phyloP scores from a whole-genome alignment of 768 basidiomycete species.

The Rhizopogon rudus region DNA sequence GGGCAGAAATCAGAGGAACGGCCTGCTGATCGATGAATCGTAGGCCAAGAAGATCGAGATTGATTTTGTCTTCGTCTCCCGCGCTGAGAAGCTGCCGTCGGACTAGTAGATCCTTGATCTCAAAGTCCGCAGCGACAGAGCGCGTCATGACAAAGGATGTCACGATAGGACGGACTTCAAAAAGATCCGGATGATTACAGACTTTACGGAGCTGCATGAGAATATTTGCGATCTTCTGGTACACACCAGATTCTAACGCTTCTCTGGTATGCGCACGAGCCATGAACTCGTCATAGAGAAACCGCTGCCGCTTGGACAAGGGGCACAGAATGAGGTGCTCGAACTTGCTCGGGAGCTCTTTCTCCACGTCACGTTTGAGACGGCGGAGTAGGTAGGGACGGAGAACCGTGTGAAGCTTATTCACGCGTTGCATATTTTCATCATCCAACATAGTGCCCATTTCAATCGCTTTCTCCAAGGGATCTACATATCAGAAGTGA shows the following conservation, averaged over 20 bases:
- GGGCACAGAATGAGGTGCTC: slow-evolving; percentile 88
- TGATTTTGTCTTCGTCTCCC: slow-evolving; percentile 44
- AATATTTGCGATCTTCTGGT: slow-evolving; percentile 88
- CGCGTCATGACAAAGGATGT: slow-evolving; percentile 72
- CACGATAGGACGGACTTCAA: slow-evolving; percentile 82
- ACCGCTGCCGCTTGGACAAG: slow-evolving; percentile 89
- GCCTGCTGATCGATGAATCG: slow-evolving; percentile 55
- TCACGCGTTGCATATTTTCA: slow-evolving; percentile 78
- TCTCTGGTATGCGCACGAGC: slow-evolving; percentile 76
- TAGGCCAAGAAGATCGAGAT: slow-evolving; percentile 63
- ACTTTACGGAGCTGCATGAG: slow-evolving; percentile 98
- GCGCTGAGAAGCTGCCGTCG: slow-evolving; percentile 65
- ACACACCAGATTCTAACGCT: slow-evolving; percentile 79
- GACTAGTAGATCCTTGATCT: slow-evolving; percentile 85
- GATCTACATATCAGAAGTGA: slow-evolving; percentile 47
- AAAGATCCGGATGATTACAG: slow-evolving; percentile 91
- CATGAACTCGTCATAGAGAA: slow-evolving; percentile 97
- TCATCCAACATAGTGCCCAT: slow-evolving; percentile 71
- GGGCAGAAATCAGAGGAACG: slow-evolving; percentile 46
- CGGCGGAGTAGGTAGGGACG: slow-evolving; percentile 93
- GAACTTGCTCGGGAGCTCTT: slow-evolving; percentile 88
- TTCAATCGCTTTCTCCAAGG: slow-evolving; percentile 91
- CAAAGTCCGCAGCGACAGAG: slow-evolving; percentile 71
- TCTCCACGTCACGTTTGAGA: slow-evolving; percentile 97
- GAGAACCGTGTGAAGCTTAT: slow-evolving; percentile 91